Evolutionary conservation across 2,329 filamentous ascomycete species (phyloP).

Genomic region (Trichoderma koningii): DNA sequence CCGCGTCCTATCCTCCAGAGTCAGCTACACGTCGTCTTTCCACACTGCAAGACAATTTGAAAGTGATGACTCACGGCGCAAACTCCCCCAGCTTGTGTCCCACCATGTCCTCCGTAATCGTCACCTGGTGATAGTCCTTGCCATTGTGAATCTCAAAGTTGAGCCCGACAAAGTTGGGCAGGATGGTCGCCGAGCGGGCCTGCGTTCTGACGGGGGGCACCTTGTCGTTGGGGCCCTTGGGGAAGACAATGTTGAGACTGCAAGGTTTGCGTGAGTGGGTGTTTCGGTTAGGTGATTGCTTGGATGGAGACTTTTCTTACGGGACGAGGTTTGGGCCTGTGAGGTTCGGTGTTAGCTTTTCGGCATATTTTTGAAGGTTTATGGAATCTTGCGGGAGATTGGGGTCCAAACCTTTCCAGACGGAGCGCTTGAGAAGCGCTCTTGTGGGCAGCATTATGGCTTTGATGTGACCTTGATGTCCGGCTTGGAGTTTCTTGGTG

Average conservation of each 20-base stretch:
- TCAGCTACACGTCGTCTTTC: background rate
- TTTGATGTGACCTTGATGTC: slow-evolving; percentile 6
- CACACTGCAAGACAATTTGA: background rate
- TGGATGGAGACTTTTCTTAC: slow-evolving; percentile 43
- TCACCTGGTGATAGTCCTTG: slow-evolving; percentile 79
- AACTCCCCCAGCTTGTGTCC: slow-evolving; percentile 95
- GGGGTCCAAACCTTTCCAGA: slow-evolving; percentile 75
- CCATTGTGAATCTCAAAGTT: slow-evolving; percentile 92
- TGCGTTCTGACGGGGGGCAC: slow-evolving; percentile 79
- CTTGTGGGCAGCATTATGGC: slow-evolving; percentile 68
- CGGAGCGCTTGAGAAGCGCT: slow-evolving; percentile 70
- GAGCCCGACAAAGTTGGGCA: slow-evolving; percentile 88
- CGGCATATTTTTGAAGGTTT: too few relatives aligned
- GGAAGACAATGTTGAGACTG: slow-evolving; percentile 65
- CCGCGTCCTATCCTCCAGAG: slow-evolving; percentile 49
- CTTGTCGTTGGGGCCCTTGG: slow-evolving; percentile 60
- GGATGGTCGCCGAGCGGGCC: slow-evolving; percentile 83
- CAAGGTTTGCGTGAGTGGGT: slow-evolving; percentile 18
- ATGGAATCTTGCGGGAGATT: background rate
- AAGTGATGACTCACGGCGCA: slow-evolving; percentile 65
- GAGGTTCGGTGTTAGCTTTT: slow-evolving; percentile 29
- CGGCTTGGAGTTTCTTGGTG: background rate
- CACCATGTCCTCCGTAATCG: slow-evolving; percentile 93
- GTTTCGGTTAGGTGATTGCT: background rate
- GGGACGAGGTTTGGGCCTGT: slow-evolving; percentile 56